Conservation (phyloP, 768 basidiomycete genomes). For the Dacryopinax primogenitus region DNA sequence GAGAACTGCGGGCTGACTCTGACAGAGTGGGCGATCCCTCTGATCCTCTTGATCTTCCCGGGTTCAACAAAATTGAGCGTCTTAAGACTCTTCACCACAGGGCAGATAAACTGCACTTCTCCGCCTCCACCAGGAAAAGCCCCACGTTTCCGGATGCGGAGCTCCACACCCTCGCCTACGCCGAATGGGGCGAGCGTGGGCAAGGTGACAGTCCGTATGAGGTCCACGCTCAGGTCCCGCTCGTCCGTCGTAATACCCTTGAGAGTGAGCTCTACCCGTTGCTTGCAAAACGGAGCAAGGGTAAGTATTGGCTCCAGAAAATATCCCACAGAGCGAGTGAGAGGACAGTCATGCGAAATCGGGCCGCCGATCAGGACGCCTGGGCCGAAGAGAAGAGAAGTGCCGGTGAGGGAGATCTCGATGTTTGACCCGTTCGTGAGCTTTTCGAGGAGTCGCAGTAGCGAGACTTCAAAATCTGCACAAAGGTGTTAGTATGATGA, state of each 20-base stretch:
- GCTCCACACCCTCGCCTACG: conserved; percentile 76
- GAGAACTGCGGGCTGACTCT: conserved; percentile 96
- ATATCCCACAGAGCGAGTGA: conserved; percentile 83
- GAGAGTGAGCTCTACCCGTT: conserved; percentile 63
- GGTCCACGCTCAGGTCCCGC: conserved; percentile 78
- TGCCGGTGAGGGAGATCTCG: conserved; percentile 95
- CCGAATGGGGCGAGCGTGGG: conserved; percentile 86
- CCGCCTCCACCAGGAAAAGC: conserved; percentile 84
- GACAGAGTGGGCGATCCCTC: conserved; percentile 95
- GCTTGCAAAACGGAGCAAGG: conserved; percentile 88
- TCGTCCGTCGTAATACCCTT: conserved; percentile 89
- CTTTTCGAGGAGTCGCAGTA: conserved; percentile 77
- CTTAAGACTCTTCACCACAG: conserved; percentile 79
- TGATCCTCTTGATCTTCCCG: conserved; percentile 85
- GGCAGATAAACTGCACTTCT: conserved; percentile 86
- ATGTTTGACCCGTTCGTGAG: conserved; percentile 87
- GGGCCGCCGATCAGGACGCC: conserved; percentile 78
- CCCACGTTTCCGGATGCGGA: conserved; percentile 93
- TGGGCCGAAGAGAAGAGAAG: conserved; percentile 80
- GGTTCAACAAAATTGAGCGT: conserved; percentile 84
- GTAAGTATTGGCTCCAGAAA: conserved; percentile 83
- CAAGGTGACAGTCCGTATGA: conserved; percentile 78
- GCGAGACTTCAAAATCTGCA: conserved; percentile 82
- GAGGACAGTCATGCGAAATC: conserved; percentile 74
- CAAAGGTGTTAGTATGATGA: background rate